A percentile compares a stretch with the other conserved stretches of the same genome.
phyloP scores from a whole-genome alignment of 2,329 filamentous ascomycete genomes.

The Claviceps sp. region DNA sequence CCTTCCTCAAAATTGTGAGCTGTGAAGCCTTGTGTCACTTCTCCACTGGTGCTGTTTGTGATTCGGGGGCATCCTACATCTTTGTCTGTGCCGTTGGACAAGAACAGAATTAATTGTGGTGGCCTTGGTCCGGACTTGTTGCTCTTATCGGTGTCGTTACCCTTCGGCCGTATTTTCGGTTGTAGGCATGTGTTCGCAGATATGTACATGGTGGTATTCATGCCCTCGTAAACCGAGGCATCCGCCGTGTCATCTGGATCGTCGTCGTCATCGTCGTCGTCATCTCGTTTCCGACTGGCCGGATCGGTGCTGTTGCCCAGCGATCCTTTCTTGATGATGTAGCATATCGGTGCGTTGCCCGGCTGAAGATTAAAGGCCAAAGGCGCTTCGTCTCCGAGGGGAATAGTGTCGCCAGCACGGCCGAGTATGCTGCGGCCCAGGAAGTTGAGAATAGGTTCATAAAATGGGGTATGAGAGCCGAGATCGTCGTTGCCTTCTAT shows the following conservation, averaged over 20 bases:
- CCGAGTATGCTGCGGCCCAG: conserved; percentile 52
- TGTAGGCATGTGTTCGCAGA: conserved; percentile 79
- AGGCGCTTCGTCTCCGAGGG: conserved; percentile 52
- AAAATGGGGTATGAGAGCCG: conserved; percentile 20
- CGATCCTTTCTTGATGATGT: conserved; percentile 18
- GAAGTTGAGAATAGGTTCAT: conserved; percentile 47
- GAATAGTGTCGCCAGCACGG: conserved; percentile 38
- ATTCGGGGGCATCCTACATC: conserved; percentile 17
- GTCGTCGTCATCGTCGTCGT: not conserved
- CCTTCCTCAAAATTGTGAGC: conserved; percentile 46
- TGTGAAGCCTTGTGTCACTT: conserved; percentile 17
- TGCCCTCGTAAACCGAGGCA: not conserved
- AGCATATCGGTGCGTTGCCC: conserved; percentile 40
- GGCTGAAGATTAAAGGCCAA: conserved; percentile 43
- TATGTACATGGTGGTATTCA: conserved; percentile 49
- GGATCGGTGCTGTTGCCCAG: conserved; percentile 11
- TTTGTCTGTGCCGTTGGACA: conserved; percentile 41
- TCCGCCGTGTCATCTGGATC: not conserved
- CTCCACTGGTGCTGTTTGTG: conserved; percentile 10
- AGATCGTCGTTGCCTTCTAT: not conserved
- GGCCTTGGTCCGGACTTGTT: conserved; percentile 20
- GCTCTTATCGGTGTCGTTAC: not conserved
- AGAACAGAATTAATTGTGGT: conserved; percentile 65
- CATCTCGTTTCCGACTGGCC: conserved; percentile 2
- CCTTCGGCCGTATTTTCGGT: conserved; percentile 28